Conservation (phyloP, 139 green algal genomes). For the Trebouxia sp. region DNA sequence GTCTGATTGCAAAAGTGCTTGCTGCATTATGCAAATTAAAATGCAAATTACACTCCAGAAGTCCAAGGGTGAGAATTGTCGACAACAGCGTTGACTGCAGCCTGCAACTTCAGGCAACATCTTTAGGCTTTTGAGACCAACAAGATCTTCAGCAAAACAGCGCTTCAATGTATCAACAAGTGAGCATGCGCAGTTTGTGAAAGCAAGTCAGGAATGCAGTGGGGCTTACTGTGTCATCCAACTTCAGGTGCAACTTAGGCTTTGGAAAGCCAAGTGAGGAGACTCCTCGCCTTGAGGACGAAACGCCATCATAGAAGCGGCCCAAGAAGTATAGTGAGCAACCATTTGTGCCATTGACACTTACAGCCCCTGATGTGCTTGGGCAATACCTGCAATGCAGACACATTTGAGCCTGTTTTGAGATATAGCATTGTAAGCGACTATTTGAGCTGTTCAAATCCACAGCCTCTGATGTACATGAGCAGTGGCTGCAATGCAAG, state of each 20-base stretch:
- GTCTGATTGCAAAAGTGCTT: no score
- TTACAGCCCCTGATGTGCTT: slow-evolving; percentile 42
- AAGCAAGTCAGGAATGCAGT: not conserved
- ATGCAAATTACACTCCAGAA: no score
- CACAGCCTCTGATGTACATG: not conserved
- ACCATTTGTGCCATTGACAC: slow-evolving; percentile 7
- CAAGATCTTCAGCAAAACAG: no score
- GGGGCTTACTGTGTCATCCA: not conserved
- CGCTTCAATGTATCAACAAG: no score
- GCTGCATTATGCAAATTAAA: no score
- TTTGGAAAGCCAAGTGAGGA: slow-evolving; percentile 76
- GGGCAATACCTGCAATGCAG: slow-evolving; percentile 40
- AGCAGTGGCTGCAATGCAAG: not conserved
- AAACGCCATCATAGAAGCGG: slow-evolving; percentile 69
- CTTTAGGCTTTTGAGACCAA: no score
- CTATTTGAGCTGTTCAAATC: not conserved
- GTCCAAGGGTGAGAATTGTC: no score
- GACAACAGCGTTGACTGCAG: no score
- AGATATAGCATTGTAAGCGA: not conserved
- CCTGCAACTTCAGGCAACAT: no score
- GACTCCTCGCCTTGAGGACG: slow-evolving; percentile 31
- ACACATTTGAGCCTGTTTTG: not conserved
- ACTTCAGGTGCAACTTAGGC: slow-evolving; percentile 77
- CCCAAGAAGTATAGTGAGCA: slow-evolving; percentile 55
- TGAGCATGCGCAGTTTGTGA: no score